phyloP scores from a whole-genome alignment of 2,329 filamentous ascomycete species.

The Pseudogymnoascus destructans region DNA sequence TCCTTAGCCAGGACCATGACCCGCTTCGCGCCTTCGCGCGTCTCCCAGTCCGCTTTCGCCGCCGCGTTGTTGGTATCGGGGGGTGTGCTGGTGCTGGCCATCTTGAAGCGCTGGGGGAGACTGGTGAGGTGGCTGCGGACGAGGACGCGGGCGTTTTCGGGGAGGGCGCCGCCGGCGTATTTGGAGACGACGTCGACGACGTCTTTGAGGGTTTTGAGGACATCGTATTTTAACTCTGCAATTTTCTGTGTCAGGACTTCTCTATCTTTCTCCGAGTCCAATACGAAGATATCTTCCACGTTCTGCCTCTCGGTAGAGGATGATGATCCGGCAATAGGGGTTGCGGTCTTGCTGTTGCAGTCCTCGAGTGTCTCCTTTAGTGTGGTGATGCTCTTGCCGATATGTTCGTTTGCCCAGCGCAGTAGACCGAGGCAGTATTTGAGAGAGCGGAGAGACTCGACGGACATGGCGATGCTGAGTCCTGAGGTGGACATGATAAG shows the following conservation, averaged over 20 bases:
- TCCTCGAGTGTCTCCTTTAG: conserved; percentile 67
- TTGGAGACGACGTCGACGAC: conserved; percentile 77
- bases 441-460: conserved; percentile 71
- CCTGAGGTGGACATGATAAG: conserved; percentile 85
- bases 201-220: conserved; percentile 66
- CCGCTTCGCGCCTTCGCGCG: conserved; percentile 51
- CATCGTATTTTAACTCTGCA: conserved; percentile 51
- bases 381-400: conserved; percentile 60
- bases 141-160: conserved; percentile 72
- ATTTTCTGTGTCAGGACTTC: conserved; percentile 34
- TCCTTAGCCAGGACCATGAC: conserved; percentile 81
- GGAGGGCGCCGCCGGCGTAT: conserved; percentile 81
- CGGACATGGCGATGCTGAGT: conserved; percentile 79
- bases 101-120: conserved; percentile 68
- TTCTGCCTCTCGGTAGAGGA: conserved; percentile 13
- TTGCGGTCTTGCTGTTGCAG: conserved; percentile 35
- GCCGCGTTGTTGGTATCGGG: conserved; percentile 20
- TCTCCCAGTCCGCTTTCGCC: conserved; percentile 31
- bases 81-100: conserved; percentile 45
- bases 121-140: conserved; percentile 76
- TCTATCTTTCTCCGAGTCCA: conserved; percentile 14
- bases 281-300: conserved; percentile 11
- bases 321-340: conserved; percentile 11
- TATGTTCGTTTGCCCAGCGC: conserved; percentile 67
- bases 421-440: conserved; percentile 76